Percentiles rank a stretch among this genome's conserved stretches.
Evolutionary conservation across 2,329 filamentous ascomycete genomes (phyloP).

Genomic region (Fusarium veterinarium): DNA sequence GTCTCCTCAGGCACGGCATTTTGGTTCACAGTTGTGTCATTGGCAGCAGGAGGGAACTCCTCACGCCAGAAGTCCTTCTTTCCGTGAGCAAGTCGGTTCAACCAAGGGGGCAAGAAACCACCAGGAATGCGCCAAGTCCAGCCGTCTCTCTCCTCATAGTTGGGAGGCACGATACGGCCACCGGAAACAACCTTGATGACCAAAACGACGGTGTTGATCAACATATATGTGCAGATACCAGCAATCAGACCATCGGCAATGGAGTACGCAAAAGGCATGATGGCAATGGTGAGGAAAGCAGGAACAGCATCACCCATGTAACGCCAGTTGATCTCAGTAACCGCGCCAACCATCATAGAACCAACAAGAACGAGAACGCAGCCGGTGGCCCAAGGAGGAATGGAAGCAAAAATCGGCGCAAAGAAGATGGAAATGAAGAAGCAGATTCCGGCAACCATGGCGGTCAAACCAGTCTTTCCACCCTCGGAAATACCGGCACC

Average conservation of each 20-base stretch:
- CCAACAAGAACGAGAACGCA: conserved; percentile 89
- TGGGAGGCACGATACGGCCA: conserved; percentile 78
- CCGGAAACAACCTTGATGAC: conserved; percentile 72
- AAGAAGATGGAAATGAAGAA: conserved; percentile 93
- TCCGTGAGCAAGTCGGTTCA: conserved; percentile 70
- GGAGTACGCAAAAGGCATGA: conserved; percentile 92
- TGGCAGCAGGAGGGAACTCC: conserved; percentile 37
- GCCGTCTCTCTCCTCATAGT: conserved; percentile 80
- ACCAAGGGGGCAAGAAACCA: conserved; percentile 80
- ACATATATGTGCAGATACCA: conserved; percentile 79
- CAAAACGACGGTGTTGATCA: conserved; percentile 79
- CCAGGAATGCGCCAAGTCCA: conserved; percentile 85
- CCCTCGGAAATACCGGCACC: conserved; percentile 91
- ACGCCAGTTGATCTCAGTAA: conserved; percentile 87
- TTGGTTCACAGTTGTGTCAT: conserved; percentile 30
- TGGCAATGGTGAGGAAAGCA: conserved; percentile 83
- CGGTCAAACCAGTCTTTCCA: conserved; percentile 85
- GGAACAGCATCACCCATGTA: conserved; percentile 88
- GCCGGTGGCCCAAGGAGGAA: conserved; percentile 89
- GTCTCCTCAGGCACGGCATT: conserved; percentile 27
- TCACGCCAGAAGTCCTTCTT: conserved; percentile 80
- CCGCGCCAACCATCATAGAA: conserved; percentile 84
- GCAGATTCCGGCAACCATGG: conserved; percentile 80
- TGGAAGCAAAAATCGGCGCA: conserved; percentile 89
- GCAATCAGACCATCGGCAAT: conserved; percentile 89